Conservation (phyloP, 192 early-diverging fungal species). For the Backusella mclennaniae region DNA sequence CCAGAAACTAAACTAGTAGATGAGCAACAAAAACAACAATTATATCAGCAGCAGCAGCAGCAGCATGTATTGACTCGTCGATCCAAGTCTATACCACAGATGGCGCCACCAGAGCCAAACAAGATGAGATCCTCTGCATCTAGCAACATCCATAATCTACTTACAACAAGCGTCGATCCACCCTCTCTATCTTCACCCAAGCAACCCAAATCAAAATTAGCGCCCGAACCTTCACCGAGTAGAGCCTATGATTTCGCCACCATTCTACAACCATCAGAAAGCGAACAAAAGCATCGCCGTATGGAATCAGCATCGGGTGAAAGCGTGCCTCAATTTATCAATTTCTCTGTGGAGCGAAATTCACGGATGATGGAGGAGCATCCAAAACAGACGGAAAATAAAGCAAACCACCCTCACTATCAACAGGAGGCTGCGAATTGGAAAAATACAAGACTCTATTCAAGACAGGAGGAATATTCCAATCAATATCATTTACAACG, state of each 20-base stretch:
- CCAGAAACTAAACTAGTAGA: background rate
- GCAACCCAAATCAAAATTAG: background rate
- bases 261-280: constrained; percentile 18
- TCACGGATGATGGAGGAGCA: background rate
- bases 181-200: background rate
- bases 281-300: background rate
- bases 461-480: background rate
- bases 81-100: constrained; percentile 18
- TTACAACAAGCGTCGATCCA: constrained; percentile 19
- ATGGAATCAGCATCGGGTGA: background rate
- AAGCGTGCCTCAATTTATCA: background rate
- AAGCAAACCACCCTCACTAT: background rate
- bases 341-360: background rate
- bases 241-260: constrained; percentile 21
- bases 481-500: background rate
- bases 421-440: background rate
- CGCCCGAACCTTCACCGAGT: background rate
- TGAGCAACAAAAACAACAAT: background rate
- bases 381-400: background rate
- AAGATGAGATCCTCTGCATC: constrained; percentile 6
- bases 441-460: background rate
- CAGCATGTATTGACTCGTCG: background rate
- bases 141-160: constrained; percentile 22
- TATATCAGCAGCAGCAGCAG: background rate
- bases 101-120: background rate